These are phyloP conservation scores for Immersiella caudata DNA, from an alignment of 495 filamentous ascomycete species.

Conservation along the genomic window DNA sequence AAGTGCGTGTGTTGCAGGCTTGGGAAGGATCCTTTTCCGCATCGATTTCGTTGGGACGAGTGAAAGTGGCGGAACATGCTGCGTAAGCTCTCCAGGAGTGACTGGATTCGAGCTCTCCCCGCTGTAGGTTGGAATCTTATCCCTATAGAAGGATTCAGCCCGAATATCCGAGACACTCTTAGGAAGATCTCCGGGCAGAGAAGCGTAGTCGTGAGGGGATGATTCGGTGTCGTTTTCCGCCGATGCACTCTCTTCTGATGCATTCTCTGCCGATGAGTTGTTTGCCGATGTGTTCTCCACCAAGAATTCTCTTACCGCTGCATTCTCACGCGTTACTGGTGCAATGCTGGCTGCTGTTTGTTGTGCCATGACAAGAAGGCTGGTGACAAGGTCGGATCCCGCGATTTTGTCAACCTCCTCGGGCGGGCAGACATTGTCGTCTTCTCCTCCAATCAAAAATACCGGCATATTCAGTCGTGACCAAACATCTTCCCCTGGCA, in stretches of 20 bases:
- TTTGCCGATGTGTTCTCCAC: not conserved
- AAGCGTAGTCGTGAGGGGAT: not conserved
- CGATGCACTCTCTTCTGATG: not conserved
- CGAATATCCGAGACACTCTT: not conserved
- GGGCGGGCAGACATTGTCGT: constrained; percentile 73
- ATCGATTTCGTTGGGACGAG: constrained; percentile 56
- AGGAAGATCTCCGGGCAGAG: not conserved
- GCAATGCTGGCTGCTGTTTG: too few species aligned
- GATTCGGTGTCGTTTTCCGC: not conserved
- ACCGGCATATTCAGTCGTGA: constrained; percentile 70
- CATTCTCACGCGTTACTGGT: not conserved
- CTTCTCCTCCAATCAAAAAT: constrained; percentile 75
- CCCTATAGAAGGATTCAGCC: not conserved
- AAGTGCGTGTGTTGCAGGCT: constrained; percentile 80
- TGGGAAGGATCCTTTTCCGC: constrained; percentile 71
- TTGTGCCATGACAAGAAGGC: constrained; percentile 26
- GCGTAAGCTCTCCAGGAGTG: constrained; percentile 37
- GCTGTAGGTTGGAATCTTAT: constrained; percentile 19
- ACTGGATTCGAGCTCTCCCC: constrained; percentile 52
- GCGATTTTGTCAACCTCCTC: constrained; percentile 70
- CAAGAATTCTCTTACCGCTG: too few species aligned
- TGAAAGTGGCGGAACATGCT: constrained; percentile 47
- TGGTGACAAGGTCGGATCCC: not conserved
- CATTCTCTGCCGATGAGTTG: too few species aligned
- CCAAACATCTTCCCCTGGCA: constrained; percentile 75